Evolutionary conservation across 495 filamentous ascomycete genomes (phyloP), one percentile per base, ranked within the genome.

Genomic region (Hyaloscypha finlandica): DNA sequence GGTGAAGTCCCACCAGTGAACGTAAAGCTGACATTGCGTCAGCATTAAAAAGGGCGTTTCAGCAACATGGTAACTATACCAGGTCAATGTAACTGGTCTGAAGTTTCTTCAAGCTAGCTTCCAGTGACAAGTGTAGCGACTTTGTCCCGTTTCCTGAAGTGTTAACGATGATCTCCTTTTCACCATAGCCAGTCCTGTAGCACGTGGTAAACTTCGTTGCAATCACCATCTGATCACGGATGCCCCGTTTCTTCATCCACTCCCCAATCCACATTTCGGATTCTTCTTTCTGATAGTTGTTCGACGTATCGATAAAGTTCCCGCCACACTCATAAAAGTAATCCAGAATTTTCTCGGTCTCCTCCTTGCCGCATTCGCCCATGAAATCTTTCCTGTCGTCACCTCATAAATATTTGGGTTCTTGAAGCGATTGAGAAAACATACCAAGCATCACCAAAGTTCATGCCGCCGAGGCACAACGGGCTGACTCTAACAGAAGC

Each of bases 251-350:
- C 25, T 81, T 78, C 82, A 93, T 87, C 91, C 91, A 93, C 66
- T 93, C 90, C 20, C 91, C 90, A 59, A 94, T 78, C 89, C 88
- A 92, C 4, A 71, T 70, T 74, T 94, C 91, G 6, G 88, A 90
- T 63, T 92, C 78, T 66, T 86, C 88, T 64, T 64, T 53, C 33
- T 71, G 71, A 35, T 71, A 73, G 52, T 71, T 71, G 54, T 67
- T 69, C 4, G 69, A 53, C 4, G 89, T 92, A 71, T 94, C 90
- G 69, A 94, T 87, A 78, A 92, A 92, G 77, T 94, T 94, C 33
- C 90, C 91, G 31, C 87, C 90, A 30, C 84, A 77, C 8, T 82
- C 79, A 59, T 86, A 86, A 79, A 85, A 91, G 71, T 79, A 85
- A 72, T 92, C 89, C 48, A 93, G 80, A 35, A 93, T 86, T 55